phyloP scores from a whole-genome alignment of 495 filamentous ascomycete species.

The Neurospora sp. region DNA sequence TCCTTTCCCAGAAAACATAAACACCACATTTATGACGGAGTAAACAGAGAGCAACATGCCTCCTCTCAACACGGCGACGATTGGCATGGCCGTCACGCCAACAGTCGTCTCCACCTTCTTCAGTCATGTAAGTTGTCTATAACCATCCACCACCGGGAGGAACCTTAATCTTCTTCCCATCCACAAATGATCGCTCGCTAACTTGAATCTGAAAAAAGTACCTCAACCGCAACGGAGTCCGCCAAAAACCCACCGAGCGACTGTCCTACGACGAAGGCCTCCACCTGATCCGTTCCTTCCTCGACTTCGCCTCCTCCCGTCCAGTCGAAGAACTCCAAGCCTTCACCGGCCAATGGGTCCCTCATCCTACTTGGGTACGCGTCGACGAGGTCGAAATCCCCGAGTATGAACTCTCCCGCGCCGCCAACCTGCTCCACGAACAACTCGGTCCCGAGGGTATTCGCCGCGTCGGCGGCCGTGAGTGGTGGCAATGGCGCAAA shows the following conservation, averaged over 20 bases:
- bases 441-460: slow-evolving; percentile 72
- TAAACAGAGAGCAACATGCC: slow-evolving; percentile 26
- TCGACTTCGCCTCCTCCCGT: slow-evolving; percentile 70
- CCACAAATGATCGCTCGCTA: neutral
- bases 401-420: slow-evolving; percentile 43
- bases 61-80: slow-evolving; percentile 52
- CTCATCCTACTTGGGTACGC: slow-evolving; percentile 78
- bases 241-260: slow-evolving; percentile 70
- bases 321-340: slow-evolving; percentile 85
- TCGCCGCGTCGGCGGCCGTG: slow-evolving; percentile 61
- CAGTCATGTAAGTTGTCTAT: slow-evolving; percentile 51
- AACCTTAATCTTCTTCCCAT: neutral
- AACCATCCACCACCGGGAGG: neutral
- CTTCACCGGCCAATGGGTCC: slow-evolving; percentile 85
- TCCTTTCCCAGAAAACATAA: neutral
- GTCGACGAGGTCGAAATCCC: slow-evolving; percentile 65
- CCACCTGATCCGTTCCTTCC: slow-evolving; percentile 75
- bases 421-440: slow-evolving; percentile 51
- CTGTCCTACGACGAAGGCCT: slow-evolving; percentile 93
- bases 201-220: slow-evolving; percentile 43
- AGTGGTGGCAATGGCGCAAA: slow-evolving; percentile 91
- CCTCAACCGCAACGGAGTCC: slow-evolving; percentile 62
- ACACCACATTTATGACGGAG: neutral
- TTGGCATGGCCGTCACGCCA: slow-evolving; percentile 65
- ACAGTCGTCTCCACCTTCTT: slow-evolving; percentile 69